Evolutionary conservation across 345 rosid genomes (phyloP).

Genomic region (Boechera retrofracta): DNA sequence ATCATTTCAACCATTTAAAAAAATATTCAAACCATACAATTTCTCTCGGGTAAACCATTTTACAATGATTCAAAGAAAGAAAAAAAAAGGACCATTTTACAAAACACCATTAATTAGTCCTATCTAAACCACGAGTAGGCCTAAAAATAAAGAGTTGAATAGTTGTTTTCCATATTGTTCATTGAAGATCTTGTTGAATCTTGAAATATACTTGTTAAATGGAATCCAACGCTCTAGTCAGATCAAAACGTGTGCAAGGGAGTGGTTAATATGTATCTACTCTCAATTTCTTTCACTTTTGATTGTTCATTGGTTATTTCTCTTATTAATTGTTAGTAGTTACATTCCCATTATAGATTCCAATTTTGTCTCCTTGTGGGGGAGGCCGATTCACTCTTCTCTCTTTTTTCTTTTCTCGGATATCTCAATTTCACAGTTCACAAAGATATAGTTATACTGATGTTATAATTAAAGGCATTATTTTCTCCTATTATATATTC

Average conservation of each 20-base stretch:
- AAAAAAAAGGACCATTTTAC: neutral
- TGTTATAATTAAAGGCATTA: constrained; percentile 10
- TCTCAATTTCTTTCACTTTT: neutral
- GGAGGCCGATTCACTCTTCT: constrained; percentile 35
- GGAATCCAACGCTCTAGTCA: constrained; percentile 5
- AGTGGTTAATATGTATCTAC: constrained; percentile 22
- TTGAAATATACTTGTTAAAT: neutral
- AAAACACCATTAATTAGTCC: neutral
- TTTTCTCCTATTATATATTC: constrained; percentile 5
- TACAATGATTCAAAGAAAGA: neutral
- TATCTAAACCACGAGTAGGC: no score
- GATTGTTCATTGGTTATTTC: constrained; percentile 20
- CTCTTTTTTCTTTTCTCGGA: constrained; percentile 14
- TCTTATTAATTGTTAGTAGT: constrained; percentile 21
- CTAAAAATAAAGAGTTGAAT: neutral
- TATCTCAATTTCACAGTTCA: constrained; percentile 30
- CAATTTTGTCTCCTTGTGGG: constrained; percentile 42
- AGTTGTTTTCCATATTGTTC: constrained; percentile 16
- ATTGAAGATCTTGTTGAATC: neutral
- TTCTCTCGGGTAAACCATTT: neutral
- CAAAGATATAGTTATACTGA: constrained; percentile 25
- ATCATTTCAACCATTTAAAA: neutral
- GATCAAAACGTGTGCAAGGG: neutral
- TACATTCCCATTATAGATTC: constrained; percentile 37
- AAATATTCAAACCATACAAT: neutral